Conservation (phyloP, 2,329 filamentous ascomycete species). For the Gremmenia infestans region DNA sequence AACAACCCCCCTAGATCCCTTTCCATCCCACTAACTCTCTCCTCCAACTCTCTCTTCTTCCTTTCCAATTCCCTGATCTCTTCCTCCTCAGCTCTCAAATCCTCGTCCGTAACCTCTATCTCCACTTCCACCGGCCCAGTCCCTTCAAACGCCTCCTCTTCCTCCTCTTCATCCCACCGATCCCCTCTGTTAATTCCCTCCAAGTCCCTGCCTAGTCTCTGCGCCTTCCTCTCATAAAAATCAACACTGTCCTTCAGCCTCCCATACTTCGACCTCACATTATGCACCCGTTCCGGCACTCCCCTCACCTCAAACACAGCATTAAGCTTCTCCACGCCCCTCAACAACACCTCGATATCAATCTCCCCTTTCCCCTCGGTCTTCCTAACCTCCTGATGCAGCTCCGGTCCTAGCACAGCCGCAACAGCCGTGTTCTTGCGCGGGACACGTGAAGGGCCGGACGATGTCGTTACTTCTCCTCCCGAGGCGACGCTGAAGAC, state of each 20-base stretch:
- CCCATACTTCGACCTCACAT: slow-evolving; percentile 65
- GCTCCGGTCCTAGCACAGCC: slow-evolving; percentile 78
- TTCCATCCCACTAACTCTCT: slow-evolving; percentile 63
- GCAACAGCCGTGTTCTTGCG: slow-evolving; percentile 79
- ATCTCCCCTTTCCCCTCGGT: slow-evolving; percentile 62
- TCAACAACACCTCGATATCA: slow-evolving; percentile 78
- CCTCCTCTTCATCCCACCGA: slow-evolving; percentile 49
- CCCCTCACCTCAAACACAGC: slow-evolving; percentile 81
- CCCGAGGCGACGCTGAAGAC: slow-evolving; percentile 62
- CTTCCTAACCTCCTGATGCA: slow-evolving; percentile 73
- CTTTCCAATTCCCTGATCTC: slow-evolving; percentile 58
- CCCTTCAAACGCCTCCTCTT: slow-evolving; percentile 42
- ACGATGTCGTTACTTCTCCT: slow-evolving; percentile 52
- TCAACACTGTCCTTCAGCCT: slow-evolving; percentile 68
- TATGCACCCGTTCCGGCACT: slow-evolving; percentile 68
- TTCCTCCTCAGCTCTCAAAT: slow-evolving; percentile 64
- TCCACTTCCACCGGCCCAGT: slow-evolving; percentile 33
- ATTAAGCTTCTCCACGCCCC: slow-evolving; percentile 85
- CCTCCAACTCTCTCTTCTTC: slow-evolving; percentile 58
- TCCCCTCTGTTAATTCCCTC: slow-evolving; percentile 66
- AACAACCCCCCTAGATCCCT: slow-evolving; percentile 57
- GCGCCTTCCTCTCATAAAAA: slow-evolving; percentile 76
- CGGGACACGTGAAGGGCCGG: slow-evolving; percentile 46
- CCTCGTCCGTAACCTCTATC: slow-evolving; percentile 58
- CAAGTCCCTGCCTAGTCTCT: slow-evolving; percentile 69